phyloP scores from a whole-genome alignment of 2,329 filamentous ascomycete genomes.

The Aaosphaeria arxii region DNA sequence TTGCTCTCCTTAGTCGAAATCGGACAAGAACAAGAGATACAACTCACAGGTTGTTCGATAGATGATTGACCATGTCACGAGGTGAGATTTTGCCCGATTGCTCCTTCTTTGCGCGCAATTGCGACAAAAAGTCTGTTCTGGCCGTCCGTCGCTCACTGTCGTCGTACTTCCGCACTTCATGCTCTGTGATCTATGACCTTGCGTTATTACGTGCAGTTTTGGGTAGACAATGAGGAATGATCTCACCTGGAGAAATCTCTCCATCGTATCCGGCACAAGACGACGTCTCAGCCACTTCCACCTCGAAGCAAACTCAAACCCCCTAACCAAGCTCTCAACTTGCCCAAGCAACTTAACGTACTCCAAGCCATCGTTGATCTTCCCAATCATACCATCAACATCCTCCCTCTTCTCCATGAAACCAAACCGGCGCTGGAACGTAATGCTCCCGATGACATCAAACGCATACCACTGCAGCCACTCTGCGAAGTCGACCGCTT shows the following conservation, averaged over 20 bases:
- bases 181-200: too few relatives aligned
- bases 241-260: too few relatives aligned
- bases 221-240: conserved; percentile 17
- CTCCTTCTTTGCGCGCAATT: conserved; percentile 23
- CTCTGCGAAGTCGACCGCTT: neutral
- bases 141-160: conserved; percentile 16
- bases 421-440: conserved; percentile 42
- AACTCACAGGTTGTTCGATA: conserved; percentile 9
- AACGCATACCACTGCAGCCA: conserved; percentile 31
- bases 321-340: conserved; percentile 24
- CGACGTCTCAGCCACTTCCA: conserved; percentile 15
- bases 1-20: conserved; percentile 15
- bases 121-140: conserved; percentile 20
- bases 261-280: too few relatives aligned
- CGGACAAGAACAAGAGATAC: conserved; percentile 21
- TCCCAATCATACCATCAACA: conserved; percentile 39
- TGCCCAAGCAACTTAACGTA: too few relatives aligned
- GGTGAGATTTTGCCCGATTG: conserved; percentile 27
- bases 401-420: conserved; percentile 41
- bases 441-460: conserved; percentile 43
- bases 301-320: conserved; percentile 21
- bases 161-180: conserved; percentile 1
- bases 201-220: conserved; percentile 13
- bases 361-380: neutral
- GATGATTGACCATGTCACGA: conserved; percentile 26